Conservation (phyloP, 805 yeast genomes). For the Cyberlindnera lachancei region DNA sequence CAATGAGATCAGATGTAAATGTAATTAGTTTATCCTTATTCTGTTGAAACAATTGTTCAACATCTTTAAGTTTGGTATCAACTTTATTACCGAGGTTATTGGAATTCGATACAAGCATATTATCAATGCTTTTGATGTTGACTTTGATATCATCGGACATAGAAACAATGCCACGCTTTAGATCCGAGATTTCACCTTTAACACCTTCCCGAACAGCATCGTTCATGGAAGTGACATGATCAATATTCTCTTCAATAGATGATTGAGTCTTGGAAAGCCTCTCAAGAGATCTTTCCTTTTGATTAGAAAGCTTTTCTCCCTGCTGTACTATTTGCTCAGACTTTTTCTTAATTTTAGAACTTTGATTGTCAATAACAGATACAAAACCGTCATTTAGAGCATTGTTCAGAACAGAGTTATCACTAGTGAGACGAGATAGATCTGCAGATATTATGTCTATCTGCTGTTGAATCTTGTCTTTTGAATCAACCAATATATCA, state of each 20-base stretch:
- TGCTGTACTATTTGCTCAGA: slow-evolving; percentile 3
- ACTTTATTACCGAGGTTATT: background rate
- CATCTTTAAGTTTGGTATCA: background rate
- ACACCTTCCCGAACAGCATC: slow-evolving; percentile 12
- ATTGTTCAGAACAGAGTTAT: slow-evolving; percentile 5
- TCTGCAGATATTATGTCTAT: slow-evolving; percentile 1
- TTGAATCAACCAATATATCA: slow-evolving; percentile 7
- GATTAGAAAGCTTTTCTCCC: slow-evolving; percentile 1
- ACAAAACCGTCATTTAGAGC: slow-evolving; percentile 10
- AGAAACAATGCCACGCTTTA: background rate
- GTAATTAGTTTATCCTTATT: background rate
- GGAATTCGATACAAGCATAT: background rate
- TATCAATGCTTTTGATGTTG: background rate
- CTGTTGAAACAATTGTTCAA: background rate
- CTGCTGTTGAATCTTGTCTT: slow-evolving; percentile 3
- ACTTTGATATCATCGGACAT: slow-evolving; percentile 1
- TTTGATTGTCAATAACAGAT: slow-evolving; percentile 9
- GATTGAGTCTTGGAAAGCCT: slow-evolving; percentile 1
- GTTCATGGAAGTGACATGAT: slow-evolving; percentile 11
- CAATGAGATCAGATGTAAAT: background rate
- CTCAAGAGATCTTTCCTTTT: slow-evolving; percentile 6
- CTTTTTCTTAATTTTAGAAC: slow-evolving; percentile 6
- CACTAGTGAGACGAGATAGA: slow-evolving; percentile 4
- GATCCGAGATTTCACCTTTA: background rate
- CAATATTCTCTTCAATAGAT: slow-evolving; percentile 6